phyloP scores from a whole-genome alignment of 768 basidiomycete genomes.

The Boletus vinaceobasis region DNA sequence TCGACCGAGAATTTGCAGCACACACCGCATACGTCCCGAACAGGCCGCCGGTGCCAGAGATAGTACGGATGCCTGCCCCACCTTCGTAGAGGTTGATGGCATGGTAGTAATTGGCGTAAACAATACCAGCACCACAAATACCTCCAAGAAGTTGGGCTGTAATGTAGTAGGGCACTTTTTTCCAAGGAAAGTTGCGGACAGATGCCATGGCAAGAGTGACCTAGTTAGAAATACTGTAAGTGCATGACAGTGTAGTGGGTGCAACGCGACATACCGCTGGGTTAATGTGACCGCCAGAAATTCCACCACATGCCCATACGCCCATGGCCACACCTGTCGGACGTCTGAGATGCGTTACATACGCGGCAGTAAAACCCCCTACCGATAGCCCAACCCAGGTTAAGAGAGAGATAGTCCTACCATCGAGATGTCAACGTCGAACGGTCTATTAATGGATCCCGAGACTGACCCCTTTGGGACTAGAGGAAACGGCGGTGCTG shows the following conservation, averaged over 20 bases:
- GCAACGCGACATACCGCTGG: constrained; percentile 48
- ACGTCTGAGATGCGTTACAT: background rate
- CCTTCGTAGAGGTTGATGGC: constrained; percentile 67
- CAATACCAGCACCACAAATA: constrained; percentile 51
- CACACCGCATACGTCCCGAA: constrained; percentile 63
- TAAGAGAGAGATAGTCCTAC: constrained; percentile 25
- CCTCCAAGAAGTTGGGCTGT: constrained; percentile 62
- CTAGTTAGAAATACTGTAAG: constrained; percentile 36
- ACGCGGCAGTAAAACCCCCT: background rate
- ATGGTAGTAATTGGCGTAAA: constrained; percentile 65
- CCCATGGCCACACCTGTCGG: constrained; percentile 53
- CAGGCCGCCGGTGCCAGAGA: constrained; percentile 51
- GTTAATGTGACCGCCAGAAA: constrained; percentile 76
- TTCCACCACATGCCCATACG: constrained; percentile 62
- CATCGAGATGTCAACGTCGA: background rate
- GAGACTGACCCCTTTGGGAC: constrained; percentile 53
- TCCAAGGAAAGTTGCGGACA: constrained; percentile 74
- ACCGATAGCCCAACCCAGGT: constrained; percentile 34
- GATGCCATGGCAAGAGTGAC: constrained; percentile 68
- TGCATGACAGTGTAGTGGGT: background rate
- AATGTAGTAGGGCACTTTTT: constrained; percentile 71
- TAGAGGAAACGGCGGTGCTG: constrained; percentile 41
- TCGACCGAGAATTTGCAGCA: background rate
- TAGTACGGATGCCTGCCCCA: constrained; percentile 49
- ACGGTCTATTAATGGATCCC: background rate